These are phyloP conservation scores for Paramecium sexaurelia DNA, from an alignment of 73 alveolate species.

Conservation along the genomic window DNA sequence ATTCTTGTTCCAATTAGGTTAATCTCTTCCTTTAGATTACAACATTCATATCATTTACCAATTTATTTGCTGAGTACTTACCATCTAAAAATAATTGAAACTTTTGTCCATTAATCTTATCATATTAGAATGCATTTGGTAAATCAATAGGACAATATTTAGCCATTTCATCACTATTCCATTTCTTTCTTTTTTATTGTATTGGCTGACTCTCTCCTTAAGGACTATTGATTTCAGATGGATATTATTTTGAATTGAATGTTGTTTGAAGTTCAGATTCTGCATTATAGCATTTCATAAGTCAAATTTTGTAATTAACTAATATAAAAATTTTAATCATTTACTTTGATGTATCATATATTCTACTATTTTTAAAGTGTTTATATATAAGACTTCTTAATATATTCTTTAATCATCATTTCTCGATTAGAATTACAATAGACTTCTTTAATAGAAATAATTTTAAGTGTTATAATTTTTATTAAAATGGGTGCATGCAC, in stretches of 20 bases:
- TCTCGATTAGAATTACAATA: too few species aligned
- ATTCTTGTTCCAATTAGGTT: not conserved
- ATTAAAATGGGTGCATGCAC: too few species aligned
- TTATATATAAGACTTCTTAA: too few species aligned
- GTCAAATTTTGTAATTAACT: not conserved
- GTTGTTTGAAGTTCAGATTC: constrained; percentile 31
- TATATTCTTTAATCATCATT: too few species aligned
- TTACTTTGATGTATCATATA: not conserved
- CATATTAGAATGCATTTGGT: constrained; percentile 32
- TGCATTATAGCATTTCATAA: constrained; percentile 6
- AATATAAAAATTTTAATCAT: not conserved
- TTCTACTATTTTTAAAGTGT: not conserved
- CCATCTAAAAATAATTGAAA: constrained; percentile 20
- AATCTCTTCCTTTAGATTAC: not conserved
- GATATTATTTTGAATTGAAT: not conserved
- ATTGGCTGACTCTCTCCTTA: not conserved
- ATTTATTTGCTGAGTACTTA: not conserved
- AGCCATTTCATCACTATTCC: constrained; percentile 29
- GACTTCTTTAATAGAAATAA: too few species aligned
- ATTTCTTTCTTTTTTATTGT: not conserved
- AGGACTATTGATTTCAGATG: not conserved
- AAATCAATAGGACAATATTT: constrained; percentile 34
- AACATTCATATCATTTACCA: constrained; percentile 26
- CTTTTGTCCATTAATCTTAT: constrained; percentile 7
- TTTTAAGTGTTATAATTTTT: too few species aligned